Evolutionary conservation across 2,329 filamentous ascomycete species (phyloP).

Genomic region (Dendrostoma leiphaemia): DNA sequence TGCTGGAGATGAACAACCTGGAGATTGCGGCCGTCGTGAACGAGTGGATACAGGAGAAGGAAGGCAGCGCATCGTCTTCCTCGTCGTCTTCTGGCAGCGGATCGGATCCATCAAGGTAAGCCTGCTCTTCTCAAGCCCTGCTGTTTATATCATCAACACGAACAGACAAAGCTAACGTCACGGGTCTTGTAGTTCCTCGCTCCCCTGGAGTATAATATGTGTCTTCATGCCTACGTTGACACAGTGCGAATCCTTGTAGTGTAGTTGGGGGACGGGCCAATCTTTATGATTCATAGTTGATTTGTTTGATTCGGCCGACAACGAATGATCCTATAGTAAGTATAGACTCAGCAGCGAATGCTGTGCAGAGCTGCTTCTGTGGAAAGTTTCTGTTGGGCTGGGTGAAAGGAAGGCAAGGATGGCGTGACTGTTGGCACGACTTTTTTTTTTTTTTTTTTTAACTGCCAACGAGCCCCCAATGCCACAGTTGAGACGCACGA

Average conservation of each 20-base stretch:
- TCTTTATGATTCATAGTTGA: too few species aligned
- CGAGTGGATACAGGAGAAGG: slow-evolving; percentile 10
- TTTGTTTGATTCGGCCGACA: too few species aligned
- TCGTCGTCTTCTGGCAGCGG: not conserved
- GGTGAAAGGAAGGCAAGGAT: too few species aligned
- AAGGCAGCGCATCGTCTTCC: slow-evolving; percentile 1
- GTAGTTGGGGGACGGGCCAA: not conserved
- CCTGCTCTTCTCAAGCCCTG: not conserved
- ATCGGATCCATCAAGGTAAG: slow-evolving; percentile 1
- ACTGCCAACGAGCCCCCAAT: too few species aligned
- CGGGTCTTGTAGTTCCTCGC: not conserved
- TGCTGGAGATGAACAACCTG: slow-evolving; percentile 43
- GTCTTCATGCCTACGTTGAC: not conserved
- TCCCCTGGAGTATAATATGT: not conserved
- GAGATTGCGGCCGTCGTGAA: slow-evolving; percentile 17
- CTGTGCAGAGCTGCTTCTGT: too few species aligned
- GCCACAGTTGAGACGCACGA: too few species aligned
- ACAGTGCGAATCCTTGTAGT: not conserved
- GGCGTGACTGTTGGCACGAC: too few species aligned
- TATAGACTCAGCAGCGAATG: too few species aligned
- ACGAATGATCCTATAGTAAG: too few species aligned
- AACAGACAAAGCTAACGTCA: not conserved
- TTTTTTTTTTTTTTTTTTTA: too few species aligned
- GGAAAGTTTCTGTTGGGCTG: too few species aligned
- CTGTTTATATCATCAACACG: not conserved